These are phyloP conservation scores for Mikania micrantha DNA, from an alignment of 129 eudicot species.

Conservation along the genomic window DNA sequence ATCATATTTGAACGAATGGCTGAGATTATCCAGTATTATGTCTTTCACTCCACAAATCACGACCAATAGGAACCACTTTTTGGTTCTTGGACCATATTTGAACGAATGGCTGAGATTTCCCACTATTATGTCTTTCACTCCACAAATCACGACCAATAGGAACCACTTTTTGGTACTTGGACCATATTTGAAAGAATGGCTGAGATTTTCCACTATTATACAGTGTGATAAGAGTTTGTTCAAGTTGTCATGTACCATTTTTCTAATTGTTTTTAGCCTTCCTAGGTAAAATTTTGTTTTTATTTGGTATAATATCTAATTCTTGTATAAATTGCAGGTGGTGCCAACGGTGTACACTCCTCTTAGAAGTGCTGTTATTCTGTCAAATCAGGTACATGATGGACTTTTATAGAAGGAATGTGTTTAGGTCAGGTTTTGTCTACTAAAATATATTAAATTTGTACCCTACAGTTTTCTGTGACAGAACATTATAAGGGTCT, in stretches of 20 bases:
- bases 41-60: neutral
- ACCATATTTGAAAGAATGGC: no score
- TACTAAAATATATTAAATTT: conserved; percentile 4
- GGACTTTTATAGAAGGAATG: neutral
- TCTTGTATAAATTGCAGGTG: conserved; percentile 45
- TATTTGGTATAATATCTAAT: no score
- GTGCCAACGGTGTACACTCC: conserved; percentile 84
- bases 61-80: no score
- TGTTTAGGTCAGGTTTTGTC: neutral
- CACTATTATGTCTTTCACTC: neutral
- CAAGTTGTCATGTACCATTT: no score
- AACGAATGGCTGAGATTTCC: no score
- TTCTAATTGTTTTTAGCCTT: no score
- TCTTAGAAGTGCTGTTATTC: conserved; percentile 55
- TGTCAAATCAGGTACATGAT: conserved; percentile 73
- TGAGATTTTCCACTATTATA: no score
- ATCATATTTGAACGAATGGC: neutral
- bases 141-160: neutral
- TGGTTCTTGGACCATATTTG: no score
- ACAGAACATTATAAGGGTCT: conserved; percentile 77
- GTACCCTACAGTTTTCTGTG: conserved; percentile 64
- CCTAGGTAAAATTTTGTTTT: no score
- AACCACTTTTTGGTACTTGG: no score
- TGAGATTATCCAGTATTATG: neutral
- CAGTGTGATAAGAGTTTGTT: no score